phyloP scores from a whole-genome alignment of 2,329 filamentous ascomycete species.

The Raffaelea albimanens region DNA sequence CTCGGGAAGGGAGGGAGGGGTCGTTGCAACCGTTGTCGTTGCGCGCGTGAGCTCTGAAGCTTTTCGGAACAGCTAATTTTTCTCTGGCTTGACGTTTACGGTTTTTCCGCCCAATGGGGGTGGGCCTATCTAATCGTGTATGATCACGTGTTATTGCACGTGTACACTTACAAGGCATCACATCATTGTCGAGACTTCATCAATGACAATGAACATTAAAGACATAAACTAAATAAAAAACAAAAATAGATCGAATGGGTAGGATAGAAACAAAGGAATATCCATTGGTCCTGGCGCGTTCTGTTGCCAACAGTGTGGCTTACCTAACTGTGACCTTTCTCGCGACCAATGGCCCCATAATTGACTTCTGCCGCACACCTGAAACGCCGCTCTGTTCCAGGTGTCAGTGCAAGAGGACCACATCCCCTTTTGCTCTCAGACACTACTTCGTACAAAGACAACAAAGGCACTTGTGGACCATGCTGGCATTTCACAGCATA shows the following conservation, averaged over 20 bases:
- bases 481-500: not conserved
- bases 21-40: constrained; percentile 55
- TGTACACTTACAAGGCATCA: too few species aligned
- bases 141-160: too few species aligned
- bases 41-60: constrained; percentile 40
- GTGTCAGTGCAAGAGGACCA: constrained; percentile 11
- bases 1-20: not conserved
- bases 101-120: too few species aligned
- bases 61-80: constrained; percentile 10
- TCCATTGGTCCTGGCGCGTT: too few species aligned
- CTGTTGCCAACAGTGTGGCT: not conserved
- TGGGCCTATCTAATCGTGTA: too few species aligned
- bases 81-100: not conserved
- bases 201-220: too few species aligned
- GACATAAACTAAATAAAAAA: too few species aligned
- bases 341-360: not conserved
- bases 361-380: constrained; percentile 30
- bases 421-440: not conserved
- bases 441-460: not conserved
- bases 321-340: not conserved
- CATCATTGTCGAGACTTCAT: too few species aligned
- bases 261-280: too few species aligned
- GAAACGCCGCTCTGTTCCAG: constrained; percentile 28
- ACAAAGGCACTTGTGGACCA: not conserved
- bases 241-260: too few species aligned